These are phyloP conservation scores for Russula emetica DNA, from an alignment of 768 basidiomycete genomes.

Conservation along the genomic window DNA sequence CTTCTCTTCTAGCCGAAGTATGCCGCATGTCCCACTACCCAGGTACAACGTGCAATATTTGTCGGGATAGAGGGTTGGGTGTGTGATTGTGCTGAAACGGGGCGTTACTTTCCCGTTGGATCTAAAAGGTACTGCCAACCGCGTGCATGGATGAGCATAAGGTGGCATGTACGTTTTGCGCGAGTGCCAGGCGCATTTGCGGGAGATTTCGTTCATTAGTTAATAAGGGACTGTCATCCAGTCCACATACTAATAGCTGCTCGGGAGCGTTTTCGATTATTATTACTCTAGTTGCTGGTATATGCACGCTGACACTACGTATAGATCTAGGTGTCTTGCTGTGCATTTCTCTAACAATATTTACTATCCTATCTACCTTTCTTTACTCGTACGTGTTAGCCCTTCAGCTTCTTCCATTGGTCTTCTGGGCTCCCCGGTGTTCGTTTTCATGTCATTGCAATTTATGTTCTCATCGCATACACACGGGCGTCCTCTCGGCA, in stretches of 20 bases:
- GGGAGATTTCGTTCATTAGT: background rate
- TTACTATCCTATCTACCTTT: background rate
- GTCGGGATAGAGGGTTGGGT: background rate
- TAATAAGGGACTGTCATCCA: constrained; percentile 1
- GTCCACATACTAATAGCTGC: background rate
- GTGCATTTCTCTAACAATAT: constrained; percentile 44
- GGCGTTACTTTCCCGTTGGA: background rate
- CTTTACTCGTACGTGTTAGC: background rate
- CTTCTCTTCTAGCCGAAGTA: constrained; percentile 39
- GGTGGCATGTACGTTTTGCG: background rate
- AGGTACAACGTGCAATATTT: background rate
- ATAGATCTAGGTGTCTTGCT: background rate
- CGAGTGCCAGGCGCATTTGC: background rate
- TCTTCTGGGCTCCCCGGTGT: background rate
- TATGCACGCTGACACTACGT: background rate
- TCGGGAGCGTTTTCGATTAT: background rate
- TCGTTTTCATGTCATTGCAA: background rate
- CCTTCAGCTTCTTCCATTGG: too few relatives aligned
- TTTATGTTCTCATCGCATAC: background rate
- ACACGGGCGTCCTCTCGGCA: background rate
- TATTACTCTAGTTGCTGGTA: background rate
- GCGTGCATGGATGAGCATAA: background rate
- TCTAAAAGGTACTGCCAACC: background rate
- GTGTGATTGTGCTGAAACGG: background rate
- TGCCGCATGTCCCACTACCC: background rate